Evolutionary conservation across 1,139 yeast genomes (phyloP).

Genomic region (Yamadazyma blattariae): DNA sequence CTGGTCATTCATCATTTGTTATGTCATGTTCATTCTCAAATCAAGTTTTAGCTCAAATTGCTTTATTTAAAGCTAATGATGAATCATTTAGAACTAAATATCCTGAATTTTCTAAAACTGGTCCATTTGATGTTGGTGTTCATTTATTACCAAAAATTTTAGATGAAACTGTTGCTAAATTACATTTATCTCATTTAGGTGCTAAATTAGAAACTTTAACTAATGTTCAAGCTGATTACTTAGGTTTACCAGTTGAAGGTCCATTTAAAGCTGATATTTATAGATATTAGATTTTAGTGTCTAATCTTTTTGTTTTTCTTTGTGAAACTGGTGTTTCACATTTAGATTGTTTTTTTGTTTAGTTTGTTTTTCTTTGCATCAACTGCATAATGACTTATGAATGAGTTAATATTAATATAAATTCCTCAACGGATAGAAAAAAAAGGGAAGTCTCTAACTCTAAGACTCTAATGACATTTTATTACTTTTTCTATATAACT

Average conservation of each 20-base stretch:
- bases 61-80: constrained; percentile 90
- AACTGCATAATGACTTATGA: constrained; percentile 42
- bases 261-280: constrained; percentile 98
- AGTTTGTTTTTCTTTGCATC: constrained; percentile 38
- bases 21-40: constrained; percentile 99
- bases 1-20: constrained; percentile 99
- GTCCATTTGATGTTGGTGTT: constrained; percentile 89
- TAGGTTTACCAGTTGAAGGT: constrained; percentile 90
- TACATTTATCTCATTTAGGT: constrained; percentile 95
- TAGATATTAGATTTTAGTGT: constrained; percentile 69
- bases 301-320: constrained; percentile 2
- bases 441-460: too few relatives aligned
- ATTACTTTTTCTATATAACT: too few relatives aligned
- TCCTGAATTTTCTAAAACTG: constrained; percentile 92
- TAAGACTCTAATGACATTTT: too few relatives aligned
- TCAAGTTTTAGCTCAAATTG: constrained; percentile 99
- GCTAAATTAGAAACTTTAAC: constrained; percentile 82
- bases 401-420: constrained; percentile 24
- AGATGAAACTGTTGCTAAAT: constrained; percentile 98
- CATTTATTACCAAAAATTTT: constrained; percentile 97
- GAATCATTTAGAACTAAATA: constrained; percentile 72
- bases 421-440: constrained; percentile 63
- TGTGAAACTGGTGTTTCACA: constrained; percentile 6
- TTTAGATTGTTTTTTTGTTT: constrained; percentile 13
- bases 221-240: constrained; percentile 87